phyloP scores from a whole-genome alignment of 345 rosid genomes.

The Pugionium dolabratum region DNA sequence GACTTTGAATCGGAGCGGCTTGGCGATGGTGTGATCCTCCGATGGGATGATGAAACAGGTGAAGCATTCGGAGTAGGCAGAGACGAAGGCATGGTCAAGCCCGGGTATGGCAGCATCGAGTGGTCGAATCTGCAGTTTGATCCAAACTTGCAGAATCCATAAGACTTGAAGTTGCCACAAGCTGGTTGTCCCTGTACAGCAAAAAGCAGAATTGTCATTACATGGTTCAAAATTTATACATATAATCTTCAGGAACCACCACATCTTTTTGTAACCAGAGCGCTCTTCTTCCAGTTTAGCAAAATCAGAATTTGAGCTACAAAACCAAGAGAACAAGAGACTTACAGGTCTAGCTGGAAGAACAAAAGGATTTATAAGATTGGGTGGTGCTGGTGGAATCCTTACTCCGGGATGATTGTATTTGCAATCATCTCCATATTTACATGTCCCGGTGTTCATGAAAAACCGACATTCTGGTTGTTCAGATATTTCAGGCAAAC shows the following conservation, averaged over 20 bases:
- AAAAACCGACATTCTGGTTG: conserved; percentile 73
- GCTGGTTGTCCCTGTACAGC: conserved; percentile 65
- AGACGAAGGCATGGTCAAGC: conserved; percentile 23
- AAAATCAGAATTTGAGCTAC: background rate
- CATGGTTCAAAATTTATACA: background rate
- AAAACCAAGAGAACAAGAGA: conserved; percentile 18
- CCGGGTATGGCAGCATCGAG: conserved; percentile 53
- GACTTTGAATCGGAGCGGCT: conserved; percentile 29
- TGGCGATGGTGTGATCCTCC: conserved; percentile 28
- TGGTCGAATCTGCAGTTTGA: conserved; percentile 77
- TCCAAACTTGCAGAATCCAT: conserved; percentile 75
- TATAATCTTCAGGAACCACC: background rate
- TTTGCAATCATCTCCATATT: conserved; percentile 79
- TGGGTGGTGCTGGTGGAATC: conserved; percentile 46
- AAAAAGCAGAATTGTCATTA: conserved; percentile 16
- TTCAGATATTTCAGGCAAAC: conserved; percentile 62
- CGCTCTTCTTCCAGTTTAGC: background rate
- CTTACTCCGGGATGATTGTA: conserved; percentile 71
- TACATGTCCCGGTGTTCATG: conserved; percentile 78
- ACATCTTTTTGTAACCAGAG: background rate
- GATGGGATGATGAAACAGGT: conserved; percentile 19
- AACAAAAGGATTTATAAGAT: conserved; percentile 44
- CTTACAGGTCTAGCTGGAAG: conserved; percentile 82
- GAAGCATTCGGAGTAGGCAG: conserved; percentile 23
- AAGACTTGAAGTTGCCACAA: conserved; percentile 58